Evolutionary conservation across 176 grass and related monocot species (phyloP), one percentile per base, ranked within the genome.

Genomic region (Juncus inflexus): DNA sequence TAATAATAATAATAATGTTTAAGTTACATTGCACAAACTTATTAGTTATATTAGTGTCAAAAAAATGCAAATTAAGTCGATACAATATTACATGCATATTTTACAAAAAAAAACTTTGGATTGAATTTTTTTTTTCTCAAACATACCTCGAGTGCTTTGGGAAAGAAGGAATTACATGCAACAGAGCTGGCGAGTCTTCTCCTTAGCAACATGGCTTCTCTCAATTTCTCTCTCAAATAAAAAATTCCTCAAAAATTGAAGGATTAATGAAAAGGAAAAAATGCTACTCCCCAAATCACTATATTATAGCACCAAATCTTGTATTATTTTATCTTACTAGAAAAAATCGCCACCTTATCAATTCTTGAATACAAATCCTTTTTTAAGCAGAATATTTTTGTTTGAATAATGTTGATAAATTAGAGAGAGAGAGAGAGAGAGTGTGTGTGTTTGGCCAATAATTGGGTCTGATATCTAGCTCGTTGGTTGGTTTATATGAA

Each of bases 201-300:
- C 28, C 67, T 58, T 43, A 58, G 50, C 50, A 43, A 58, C 68
- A 71, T 58, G 6, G 36, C n/a, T 71, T 71, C 39, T 69, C 8
- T 51, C 36, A 36, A 37, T 9, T 0, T 52, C 42, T 45, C 51
- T 16, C 63, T 67, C 52, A 50, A 36, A 67, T 37, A 38, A 6
- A 8, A 54, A 40, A 35, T 68, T 68, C 2, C 53, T 7, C 8
- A 70, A 7, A 4, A 12, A 40, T 57, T 11, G 47, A 55, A 55
- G 35, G 52, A 41, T 71, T 15, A 55, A 11, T 56, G 57, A 59
- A 52, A 71, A 67, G 65, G 67, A 59, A 51, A 58, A 57, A 58
- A 70, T 70, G 3, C 14, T 70, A 54, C 1, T 68, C 52, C 53
- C 50, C 35, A 69, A 52, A 37, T 40, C 14, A 3, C 53, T 58